Base-by-base conservation (phyloP, 331 rosid genomes). In the Pyrus hybrid region DNA sequence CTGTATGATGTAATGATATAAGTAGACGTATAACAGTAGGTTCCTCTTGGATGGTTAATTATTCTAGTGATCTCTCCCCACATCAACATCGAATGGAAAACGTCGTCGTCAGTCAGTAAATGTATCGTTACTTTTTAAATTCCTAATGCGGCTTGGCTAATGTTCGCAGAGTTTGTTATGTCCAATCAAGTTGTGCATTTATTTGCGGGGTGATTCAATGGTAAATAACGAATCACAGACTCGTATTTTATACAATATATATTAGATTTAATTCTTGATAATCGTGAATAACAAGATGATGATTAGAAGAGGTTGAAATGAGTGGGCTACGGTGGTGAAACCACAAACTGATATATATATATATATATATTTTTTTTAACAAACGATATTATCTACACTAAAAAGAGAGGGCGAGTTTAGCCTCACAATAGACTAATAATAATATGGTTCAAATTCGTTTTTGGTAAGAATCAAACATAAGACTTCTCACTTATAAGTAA, bases 351-450 rank as follows among this genome's bases (percentile, higher is more conserved):
- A 2, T 35, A 0, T 35, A 7, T 35, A 0, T 26, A 2, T 26
- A 2, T 26, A 0, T 30, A 3, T 26, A 2, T 26, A 2, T 26
- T 26, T 35, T 8, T 35, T 35, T 35, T 0, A 35, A 35, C 12
- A 35, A 35, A 35, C 3, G 12, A 35, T 35, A 35, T 35, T 35
- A 35, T 35, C 12, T 35, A 35, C 12, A 35, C 41, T 33, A 33
- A 33, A 1, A 0, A 1, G 0, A 35, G 1, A 1, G 0, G 1
- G 2, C 2, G 3, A 35, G 1, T 0, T 35, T 35, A 35, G 12
- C 1, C 12, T 35, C 43, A 35, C 4, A 35, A 35, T 35, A 2
- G 4, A 2, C 43, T 0, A 35, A 9, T 35, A 35, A 35, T 35
- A 35, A 35, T 35, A 3, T 35, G 43, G 12, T 35, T 35, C 0